Percentiles rank a stretch among this genome's conserved stretches.
phyloP scores from a whole-genome alignment of 805 yeast species.

The Wickerhamiella galacta region DNA sequence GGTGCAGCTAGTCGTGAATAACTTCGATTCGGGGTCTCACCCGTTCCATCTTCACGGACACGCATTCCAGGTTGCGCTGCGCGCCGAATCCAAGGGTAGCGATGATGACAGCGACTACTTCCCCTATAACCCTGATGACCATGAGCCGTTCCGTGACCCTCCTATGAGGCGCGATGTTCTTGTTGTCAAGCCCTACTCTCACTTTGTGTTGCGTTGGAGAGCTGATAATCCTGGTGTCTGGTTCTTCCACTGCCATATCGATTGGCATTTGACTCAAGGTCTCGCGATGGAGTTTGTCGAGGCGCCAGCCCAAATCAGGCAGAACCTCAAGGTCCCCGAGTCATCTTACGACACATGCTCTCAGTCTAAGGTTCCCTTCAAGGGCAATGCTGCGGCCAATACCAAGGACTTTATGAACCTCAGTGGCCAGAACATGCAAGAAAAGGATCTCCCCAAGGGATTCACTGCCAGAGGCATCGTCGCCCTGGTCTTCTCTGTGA shows the following conservation, averaged over 20 bases:
- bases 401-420: slow-evolving; percentile 44
- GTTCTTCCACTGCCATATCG: slow-evolving; percentile 98
- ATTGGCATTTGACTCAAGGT: slow-evolving; percentile 96
- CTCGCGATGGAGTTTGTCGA: slow-evolving; percentile 66
- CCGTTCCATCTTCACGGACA: slow-evolving; percentile 98
- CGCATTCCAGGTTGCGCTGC: slow-evolving; percentile 62
- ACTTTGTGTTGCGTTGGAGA: slow-evolving; percentile 69
- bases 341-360: slow-evolving; percentile 46
- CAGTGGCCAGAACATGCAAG: slow-evolving; percentile 59
- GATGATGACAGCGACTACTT: slow-evolving; percentile 34
- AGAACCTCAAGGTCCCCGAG: slow-evolving; percentile 42
- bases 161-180: slow-evolving; percentile 80
- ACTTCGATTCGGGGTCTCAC: slow-evolving; percentile 79
- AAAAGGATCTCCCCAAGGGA: slow-evolving; percentile 53
- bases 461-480: slow-evolving; percentile 93
- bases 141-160: slow-evolving; percentile 42
- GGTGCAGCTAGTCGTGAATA: slow-evolving; percentile 71
- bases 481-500: slow-evolving; percentile 77
- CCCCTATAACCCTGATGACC: slow-evolving; percentile 36
- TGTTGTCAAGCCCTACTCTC: slow-evolving; percentile 67
- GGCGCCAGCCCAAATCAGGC: slow-evolving; percentile 52
- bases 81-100: slow-evolving; percentile 39
- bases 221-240: slow-evolving; percentile 97
- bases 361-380: slow-evolving; percentile 32
- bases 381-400: slow-evolving; percentile 88